These are phyloP conservation scores for Ophiobolus disseminans DNA, from an alignment of 2,329 filamentous ascomycete species.

Conservation along the genomic window DNA sequence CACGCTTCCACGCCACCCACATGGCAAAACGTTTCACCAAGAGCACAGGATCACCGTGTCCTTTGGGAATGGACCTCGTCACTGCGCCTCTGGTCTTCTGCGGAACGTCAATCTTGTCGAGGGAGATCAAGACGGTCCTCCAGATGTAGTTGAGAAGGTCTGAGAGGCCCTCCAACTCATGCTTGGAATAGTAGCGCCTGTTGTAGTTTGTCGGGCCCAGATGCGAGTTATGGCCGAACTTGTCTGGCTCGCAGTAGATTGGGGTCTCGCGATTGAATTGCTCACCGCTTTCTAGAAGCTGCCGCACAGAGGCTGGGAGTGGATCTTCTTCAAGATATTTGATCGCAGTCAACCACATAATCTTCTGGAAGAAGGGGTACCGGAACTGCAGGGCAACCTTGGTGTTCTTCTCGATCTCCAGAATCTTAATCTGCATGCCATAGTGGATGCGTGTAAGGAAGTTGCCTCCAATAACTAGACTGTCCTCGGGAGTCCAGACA, in stretches of 20 bases:
- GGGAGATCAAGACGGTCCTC: slow-evolving; percentile 67
- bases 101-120: slow-evolving; percentile 67
- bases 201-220: slow-evolving; percentile 63
- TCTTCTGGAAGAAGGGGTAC: slow-evolving; percentile 73
- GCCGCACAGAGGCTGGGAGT: slow-evolving; percentile 63
- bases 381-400: slow-evolving; percentile 70
- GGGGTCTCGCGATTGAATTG: slow-evolving; percentile 63
- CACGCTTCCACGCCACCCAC: slow-evolving; percentile 73
- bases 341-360: slow-evolving; percentile 72
- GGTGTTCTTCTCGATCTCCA: slow-evolving; percentile 71
- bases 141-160: slow-evolving; percentile 68
- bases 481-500: slow-evolving; percentile 74
- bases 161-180: slow-evolving; percentile 66
- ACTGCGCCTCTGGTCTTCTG: slow-evolving; percentile 66
- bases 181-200: slow-evolving; percentile 67
- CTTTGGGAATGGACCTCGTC: slow-evolving; percentile 68
- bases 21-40: slow-evolving; percentile 66
- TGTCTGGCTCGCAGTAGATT: slow-evolving; percentile 65
- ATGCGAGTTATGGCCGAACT: slow-evolving; percentile 59
- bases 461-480: slow-evolving; percentile 74
- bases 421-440: slow-evolving; percentile 70
- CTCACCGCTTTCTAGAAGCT: slow-evolving; percentile 63
- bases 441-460: slow-evolving; percentile 71
- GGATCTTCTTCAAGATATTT: slow-evolving; percentile 70
- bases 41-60: slow-evolving; percentile 66